A percentile compares a stretch with the other conserved stretches of the same genome.
Evolutionary conservation across 1,284 basidiomycete species (phyloP).

Genomic region (Cronartium ribicola): DNA sequence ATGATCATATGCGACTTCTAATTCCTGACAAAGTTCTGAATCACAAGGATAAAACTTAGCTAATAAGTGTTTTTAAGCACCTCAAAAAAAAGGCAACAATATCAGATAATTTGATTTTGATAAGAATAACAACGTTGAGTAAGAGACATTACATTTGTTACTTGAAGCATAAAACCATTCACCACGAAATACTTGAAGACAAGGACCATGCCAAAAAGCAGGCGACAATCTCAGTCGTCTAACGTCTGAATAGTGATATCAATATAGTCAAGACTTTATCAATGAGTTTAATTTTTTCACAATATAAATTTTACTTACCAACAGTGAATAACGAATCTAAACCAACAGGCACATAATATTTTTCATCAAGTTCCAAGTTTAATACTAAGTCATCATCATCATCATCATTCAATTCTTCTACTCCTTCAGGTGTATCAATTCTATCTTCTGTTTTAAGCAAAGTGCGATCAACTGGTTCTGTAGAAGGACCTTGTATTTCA

Average conservation of each 20-base stretch:
- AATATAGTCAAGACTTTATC: no score
- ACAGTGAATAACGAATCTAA: slow-evolving; percentile 50
- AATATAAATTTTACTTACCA: slow-evolving; percentile 40
- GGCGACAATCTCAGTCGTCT: slow-evolving; percentile 28
- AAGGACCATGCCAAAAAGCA: slow-evolving; percentile 40
- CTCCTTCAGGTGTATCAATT: not conserved
- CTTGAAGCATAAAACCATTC: slow-evolving; percentile 40
- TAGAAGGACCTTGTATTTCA: not conserved
- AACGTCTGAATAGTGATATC: slow-evolving; percentile 7
- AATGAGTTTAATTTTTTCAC: no score
- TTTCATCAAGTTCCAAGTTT: slow-evolving; percentile 35
- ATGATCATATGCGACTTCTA: slow-evolving; percentile 51
- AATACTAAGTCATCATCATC: slow-evolving; percentile 31
- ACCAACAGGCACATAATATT: slow-evolving; percentile 47
- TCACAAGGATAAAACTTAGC: slow-evolving; percentile 49
- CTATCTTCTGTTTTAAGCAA: not conserved
- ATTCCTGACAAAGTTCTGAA: slow-evolving; percentile 48
- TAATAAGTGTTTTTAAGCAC: slow-evolving; percentile 17
- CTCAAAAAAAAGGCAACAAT: not conserved
- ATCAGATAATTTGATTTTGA: slow-evolving; percentile 2
- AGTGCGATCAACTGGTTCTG: not conserved
- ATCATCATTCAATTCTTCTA: slow-evolving; percentile 7
- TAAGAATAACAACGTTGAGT: not conserved
- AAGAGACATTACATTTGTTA: slow-evolving; percentile 44
- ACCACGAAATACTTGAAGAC: slow-evolving; percentile 27